These are phyloP conservation scores for Solanum ahanhuiri DNA, from an alignment of 257 asterid genomes.

Conservation along the genomic window DNA sequence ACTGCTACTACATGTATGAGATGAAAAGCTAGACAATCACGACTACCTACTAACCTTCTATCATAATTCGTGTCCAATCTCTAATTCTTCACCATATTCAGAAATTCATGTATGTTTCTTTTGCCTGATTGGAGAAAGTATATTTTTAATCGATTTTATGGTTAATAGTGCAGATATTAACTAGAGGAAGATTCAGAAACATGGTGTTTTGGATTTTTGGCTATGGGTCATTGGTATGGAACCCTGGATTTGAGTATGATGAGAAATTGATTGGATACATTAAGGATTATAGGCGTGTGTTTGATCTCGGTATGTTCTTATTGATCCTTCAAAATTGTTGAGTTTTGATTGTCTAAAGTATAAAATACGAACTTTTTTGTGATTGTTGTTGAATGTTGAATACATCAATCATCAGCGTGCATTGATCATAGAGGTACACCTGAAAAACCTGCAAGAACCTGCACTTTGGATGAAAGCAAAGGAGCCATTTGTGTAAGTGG, in stretches of 20 bases:
- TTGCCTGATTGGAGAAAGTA: not conserved
- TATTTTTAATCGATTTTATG: not conserved
- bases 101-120: not conserved
- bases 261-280: constrained; percentile 74
- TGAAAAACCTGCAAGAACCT: constrained; percentile 89
- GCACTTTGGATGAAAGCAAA: constrained; percentile 66
- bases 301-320: constrained; percentile 60
- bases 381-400: not conserved
- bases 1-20: not conserved
- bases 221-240: constrained; percentile 91
- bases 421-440: constrained; percentile 96
- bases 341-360: no score
- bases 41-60: not conserved
- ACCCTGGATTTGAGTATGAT: constrained; percentile 84
- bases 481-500: constrained; percentile 75
- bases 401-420: constrained; percentile 48
- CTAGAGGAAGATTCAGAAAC: constrained; percentile 5
- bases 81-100: not conserved
- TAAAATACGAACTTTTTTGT: no score
- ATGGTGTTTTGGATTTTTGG: constrained; percentile 94
- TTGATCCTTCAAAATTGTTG: not conserved
- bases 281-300: constrained; percentile 75
- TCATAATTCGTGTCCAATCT: not conserved
- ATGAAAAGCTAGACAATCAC: not conserved
- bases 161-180: not conserved